A percentile compares a stretch with the other conserved stretches of the same genome.
These are phyloP conservation scores for Pleurotus ostreatus DNA, from an alignment of 768 basidiomycete genomes.

Conservation along the genomic window DNA sequence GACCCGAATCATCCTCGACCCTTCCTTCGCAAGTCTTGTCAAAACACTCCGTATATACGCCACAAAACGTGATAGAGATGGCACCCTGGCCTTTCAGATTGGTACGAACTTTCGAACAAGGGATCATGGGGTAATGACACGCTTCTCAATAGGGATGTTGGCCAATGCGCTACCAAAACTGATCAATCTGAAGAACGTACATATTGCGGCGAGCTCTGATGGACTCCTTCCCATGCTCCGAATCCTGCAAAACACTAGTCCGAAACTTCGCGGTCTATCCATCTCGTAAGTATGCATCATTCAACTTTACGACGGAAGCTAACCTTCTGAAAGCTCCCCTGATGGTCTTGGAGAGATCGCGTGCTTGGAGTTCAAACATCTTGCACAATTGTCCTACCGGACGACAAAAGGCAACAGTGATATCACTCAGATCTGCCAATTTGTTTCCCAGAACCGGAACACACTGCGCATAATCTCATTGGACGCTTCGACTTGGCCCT, in stretches of 20 bases:
- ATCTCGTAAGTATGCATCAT: constrained; percentile 36
- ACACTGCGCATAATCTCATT: constrained; percentile 52
- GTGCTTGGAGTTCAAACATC: constrained; percentile 46
- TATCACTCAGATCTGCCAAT: constrained; percentile 34
- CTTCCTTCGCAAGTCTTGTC: constrained; percentile 53
- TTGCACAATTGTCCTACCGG: constrained; percentile 56
- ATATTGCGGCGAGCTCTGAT: constrained; percentile 54
- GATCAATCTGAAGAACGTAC: constrained; percentile 52
- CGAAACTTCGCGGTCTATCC: constrained; percentile 53
- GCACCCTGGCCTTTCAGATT: constrained; percentile 59
- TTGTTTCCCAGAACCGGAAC: constrained; percentile 49
- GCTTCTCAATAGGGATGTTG: constrained; percentile 48
- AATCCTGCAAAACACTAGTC: constrained; percentile 46
- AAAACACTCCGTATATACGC: constrained; percentile 58
- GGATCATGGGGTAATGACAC: not conserved
- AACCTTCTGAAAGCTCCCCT: constrained; percentile 27
- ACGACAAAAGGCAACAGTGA: constrained; percentile 34
- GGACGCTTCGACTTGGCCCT: constrained; percentile 51
- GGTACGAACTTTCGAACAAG: constrained; percentile 30
- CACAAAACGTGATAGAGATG: constrained; percentile 40
- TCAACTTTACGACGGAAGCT: not conserved
- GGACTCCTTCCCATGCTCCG: constrained; percentile 49
- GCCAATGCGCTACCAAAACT: constrained; percentile 65
- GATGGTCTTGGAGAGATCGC: constrained; percentile 42
- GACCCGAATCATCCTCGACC: constrained; percentile 59